Evolutionary conservation across 2,329 filamentous ascomycete genomes (phyloP).

Genomic region (Epichloe sibirici): DNA sequence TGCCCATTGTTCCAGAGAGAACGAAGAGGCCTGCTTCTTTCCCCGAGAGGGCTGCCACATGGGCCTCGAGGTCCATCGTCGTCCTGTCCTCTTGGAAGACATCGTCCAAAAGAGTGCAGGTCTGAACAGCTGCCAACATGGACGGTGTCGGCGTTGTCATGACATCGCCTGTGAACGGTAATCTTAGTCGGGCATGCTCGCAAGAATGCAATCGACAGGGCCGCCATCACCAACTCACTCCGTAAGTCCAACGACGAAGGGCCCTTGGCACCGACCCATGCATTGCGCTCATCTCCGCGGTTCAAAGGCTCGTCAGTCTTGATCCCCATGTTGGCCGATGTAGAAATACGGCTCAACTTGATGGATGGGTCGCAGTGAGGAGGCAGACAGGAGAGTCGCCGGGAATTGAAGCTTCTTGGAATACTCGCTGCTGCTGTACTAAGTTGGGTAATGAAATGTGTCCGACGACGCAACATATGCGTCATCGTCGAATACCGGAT

Average conservation of each 20-base stretch:
- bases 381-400: not conserved
- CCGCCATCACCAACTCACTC: slow-evolving; percentile 7
- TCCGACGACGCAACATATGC: not conserved
- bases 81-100: slow-evolving; percentile 71
- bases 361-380: not conserved
- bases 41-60: slow-evolving; percentile 59
- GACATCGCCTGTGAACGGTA: slow-evolving; percentile 30
- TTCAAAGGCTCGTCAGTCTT: not conserved
- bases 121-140: slow-evolving; percentile 71
- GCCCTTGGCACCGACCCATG: slow-evolving; percentile 11
- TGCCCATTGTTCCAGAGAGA: slow-evolving; percentile 87
- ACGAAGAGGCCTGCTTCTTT: slow-evolving; percentile 73
- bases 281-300: slow-evolving; percentile 2
- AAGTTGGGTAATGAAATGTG: not conserved
- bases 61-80: slow-evolving; percentile 62
- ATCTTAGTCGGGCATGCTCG: not conserved
- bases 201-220: not conserved
- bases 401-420: not conserved
- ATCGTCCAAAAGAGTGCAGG: slow-evolving; percentile 69
- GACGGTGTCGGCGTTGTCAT: slow-evolving; percentile 63
- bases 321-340: not conserved
- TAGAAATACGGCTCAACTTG: not conserved
- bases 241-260: slow-evolving; percentile 10
- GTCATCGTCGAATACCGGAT: not conserved
- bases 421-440: not conserved